These are phyloP conservation scores for Starmerella etchellsii DNA, from an alignment of 805 yeast genomes.

Conservation along the genomic window DNA sequence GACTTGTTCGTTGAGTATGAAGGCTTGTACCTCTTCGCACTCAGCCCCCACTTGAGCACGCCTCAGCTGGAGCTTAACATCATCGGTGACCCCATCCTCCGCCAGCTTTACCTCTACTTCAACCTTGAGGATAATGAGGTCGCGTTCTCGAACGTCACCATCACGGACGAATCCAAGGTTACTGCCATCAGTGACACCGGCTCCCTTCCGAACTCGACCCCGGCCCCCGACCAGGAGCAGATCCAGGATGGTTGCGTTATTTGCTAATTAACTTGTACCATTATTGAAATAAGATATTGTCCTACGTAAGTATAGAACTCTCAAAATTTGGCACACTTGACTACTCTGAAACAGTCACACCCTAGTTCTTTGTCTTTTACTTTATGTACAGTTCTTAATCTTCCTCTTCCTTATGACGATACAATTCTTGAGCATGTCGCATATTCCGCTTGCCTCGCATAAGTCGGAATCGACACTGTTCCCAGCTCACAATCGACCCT, in stretches of 20 bases:
- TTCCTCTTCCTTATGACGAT: too few species aligned
- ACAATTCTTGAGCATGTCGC: constrained; percentile 44
- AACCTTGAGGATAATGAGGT: constrained; percentile 46
- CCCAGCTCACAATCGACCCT: constrained; percentile 83
- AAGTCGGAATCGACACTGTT: constrained; percentile 70
- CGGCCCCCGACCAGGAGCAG: constrained; percentile 11
- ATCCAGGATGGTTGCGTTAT: not conserved
- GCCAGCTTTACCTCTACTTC: constrained; percentile 51
- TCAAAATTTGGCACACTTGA: too few species aligned
- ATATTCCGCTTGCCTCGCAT: constrained; percentile 54
- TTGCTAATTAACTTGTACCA: too few species aligned
- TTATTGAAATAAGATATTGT: too few species aligned
- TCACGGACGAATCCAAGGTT: constrained; percentile 3
- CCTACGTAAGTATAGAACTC: too few species aligned
- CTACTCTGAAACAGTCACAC: too few species aligned
- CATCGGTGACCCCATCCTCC: constrained; percentile 40
- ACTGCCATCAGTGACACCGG: constrained; percentile 6
- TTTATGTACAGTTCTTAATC: too few species aligned
- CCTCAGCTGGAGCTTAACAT: constrained; percentile 1
- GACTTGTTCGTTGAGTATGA: constrained; percentile 20
- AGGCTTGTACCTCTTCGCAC: constrained; percentile 2
- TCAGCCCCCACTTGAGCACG: constrained; percentile 12
- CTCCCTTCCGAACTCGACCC: constrained; percentile 6
- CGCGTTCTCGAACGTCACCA: constrained; percentile 37
- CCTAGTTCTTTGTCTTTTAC: too few species aligned